phyloP scores from a whole-genome alignment of 2,329 filamentous ascomycete genomes.

The Diaporthe caulivora region DNA sequence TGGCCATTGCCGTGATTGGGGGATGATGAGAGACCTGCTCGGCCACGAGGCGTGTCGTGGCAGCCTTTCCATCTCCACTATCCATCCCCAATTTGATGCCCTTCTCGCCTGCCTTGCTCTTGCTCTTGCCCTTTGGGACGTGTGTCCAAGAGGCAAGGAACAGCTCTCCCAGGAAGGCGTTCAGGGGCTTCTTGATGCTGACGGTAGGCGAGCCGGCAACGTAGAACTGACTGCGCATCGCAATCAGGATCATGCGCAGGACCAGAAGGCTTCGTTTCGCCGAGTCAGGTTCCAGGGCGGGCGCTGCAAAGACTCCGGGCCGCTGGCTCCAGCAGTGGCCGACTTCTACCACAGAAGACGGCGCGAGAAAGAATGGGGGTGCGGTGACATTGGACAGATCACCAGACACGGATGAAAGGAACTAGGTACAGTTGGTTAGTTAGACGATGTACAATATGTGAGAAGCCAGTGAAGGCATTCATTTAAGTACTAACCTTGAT shows the following conservation, averaged over 20 bases:
- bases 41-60: constrained; percentile 51
- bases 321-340: constrained; percentile 64
- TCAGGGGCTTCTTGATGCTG: constrained; percentile 66
- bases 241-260: constrained; percentile 60
- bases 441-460: not conserved
- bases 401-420: constrained; percentile 56
- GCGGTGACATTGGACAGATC: constrained; percentile 66
- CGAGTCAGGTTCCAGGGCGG: constrained; percentile 57
- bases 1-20: constrained; percentile 65
- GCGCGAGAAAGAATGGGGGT: constrained; percentile 62
- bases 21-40: constrained; percentile 68
- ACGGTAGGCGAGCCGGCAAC: constrained; percentile 58
- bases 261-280: constrained; percentile 60
- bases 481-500: constrained; percentile 44
- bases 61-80: constrained; percentile 48
- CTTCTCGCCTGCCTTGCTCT: not conserved
- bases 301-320: constrained; percentile 60
- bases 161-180: constrained; percentile 65
- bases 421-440: constrained; percentile 42
- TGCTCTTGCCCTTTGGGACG: constrained; percentile 38
- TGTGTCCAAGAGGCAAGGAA: constrained; percentile 59
- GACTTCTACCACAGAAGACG: constrained; percentile 63
- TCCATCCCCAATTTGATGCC: constrained; percentile 35
- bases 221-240: constrained; percentile 61
- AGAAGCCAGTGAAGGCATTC: fast-evolving